Percentiles rank a stretch among this genome's conserved stretches.
Conservation (phyloP, 1,284 basidiomycete species). For the Irpex sp. region DNA sequence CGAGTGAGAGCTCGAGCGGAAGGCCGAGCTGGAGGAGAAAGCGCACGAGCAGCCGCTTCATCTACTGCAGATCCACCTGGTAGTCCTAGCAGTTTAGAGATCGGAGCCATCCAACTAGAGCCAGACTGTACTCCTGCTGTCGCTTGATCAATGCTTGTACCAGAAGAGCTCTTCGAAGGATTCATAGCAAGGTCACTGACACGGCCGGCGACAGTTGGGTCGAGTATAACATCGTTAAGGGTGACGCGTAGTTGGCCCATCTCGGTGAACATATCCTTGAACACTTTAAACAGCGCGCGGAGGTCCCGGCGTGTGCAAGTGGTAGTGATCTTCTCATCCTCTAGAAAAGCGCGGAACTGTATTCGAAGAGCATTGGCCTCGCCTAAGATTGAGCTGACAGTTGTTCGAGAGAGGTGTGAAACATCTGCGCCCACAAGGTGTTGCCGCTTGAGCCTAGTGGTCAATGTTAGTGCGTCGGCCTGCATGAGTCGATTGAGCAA, state of each 20-base stretch:
- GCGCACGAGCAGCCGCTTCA: conserved; percentile 22
- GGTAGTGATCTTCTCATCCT: conserved; percentile 62
- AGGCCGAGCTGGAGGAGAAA: conserved; percentile 26
- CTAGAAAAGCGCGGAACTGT: conserved; percentile 73
- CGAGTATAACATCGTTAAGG: conserved; percentile 89
- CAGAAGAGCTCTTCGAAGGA: conserved; percentile 48
- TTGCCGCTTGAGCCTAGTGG: conserved; percentile 88
- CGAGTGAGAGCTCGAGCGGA: conserved; percentile 20
- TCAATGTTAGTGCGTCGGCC: conserved; percentile 86
- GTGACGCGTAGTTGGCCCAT: conserved; percentile 79
- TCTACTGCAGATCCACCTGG: conserved; percentile 17
- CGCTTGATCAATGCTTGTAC: conserved; percentile 27
- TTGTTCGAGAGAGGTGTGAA: conserved; percentile 82
- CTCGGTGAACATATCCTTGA: conserved; percentile 85
- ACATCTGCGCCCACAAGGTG: conserved; percentile 83
- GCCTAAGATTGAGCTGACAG: conserved; percentile 71
- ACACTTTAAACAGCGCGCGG: conserved; percentile 77
- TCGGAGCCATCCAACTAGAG: conserved; percentile 77
- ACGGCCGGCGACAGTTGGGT: conserved; percentile 72
- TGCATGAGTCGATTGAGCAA: conserved; percentile 71
- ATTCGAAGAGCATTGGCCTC: conserved; percentile 72
- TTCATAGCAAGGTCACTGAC: conserved; percentile 73
- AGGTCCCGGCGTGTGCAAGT: conserved; percentile 81
- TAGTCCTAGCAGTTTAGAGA: conserved; percentile 68
- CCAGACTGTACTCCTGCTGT: conserved; percentile 25